A percentile compares a stretch with the other conserved stretches of the same genome.
These are phyloP conservation scores for Sphagnum magellanicum DNA, from an alignment of 228 moss, liverwort and hornwort species.

Conservation along the genomic window DNA sequence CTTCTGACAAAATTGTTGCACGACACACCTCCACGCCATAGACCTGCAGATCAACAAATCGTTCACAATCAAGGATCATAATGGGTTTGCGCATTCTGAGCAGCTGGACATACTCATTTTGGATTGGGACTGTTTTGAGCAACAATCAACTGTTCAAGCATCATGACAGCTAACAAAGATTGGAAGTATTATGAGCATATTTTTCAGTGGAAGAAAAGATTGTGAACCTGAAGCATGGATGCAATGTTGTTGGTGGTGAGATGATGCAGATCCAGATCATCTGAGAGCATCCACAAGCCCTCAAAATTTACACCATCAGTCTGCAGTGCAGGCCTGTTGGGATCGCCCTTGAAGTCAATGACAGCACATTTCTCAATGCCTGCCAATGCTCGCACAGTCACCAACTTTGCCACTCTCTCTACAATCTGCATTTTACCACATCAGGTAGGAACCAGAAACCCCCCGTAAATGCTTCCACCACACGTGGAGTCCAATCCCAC, in stretches of 20 bases:
- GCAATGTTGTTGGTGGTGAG: conserved; percentile 95
- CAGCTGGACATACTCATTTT: no score
- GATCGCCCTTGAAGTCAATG: conserved; percentile 69
- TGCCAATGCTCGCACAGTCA: conserved; percentile 66
- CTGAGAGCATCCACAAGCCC: conserved; percentile 72
- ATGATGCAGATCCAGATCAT: conserved; percentile 77
- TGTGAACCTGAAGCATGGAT: conserved; percentile 54
- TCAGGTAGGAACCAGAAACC: no score
- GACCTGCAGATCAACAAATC: conserved; percentile 16
- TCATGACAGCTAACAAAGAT: no score
- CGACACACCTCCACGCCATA: conserved; percentile 93
- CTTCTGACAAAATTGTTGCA: conserved; percentile 81
- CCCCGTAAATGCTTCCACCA: neutral
- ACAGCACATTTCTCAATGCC: conserved; percentile 91
- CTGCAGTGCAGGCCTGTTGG: conserved; percentile 64
- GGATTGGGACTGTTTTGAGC: no score
- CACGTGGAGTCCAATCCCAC: neutral
- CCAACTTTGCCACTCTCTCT: conserved; percentile 80
- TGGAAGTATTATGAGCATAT: no score
- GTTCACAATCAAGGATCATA: no score
- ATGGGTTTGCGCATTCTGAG: no score
- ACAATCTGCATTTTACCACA: conserved; percentile 47
- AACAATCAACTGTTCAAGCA: no score
- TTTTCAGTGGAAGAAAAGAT: no score
- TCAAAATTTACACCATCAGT: conserved; percentile 98